A percentile compares a stretch with the other conserved stretches of the same genome.
Evolutionary conservation across 176 grass and related monocot genomes (phyloP).

Genomic region (Triticum aestivum): IWGSC_CS_RefSeq_v2.1 NC_057808.1:101001573-101002072

Average conservation of each 20-base stretch:
- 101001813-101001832: neutral
- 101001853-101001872: neutral
- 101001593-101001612: conserved; percentile 14
- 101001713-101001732: neutral
- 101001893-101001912: neutral
- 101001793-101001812: neutral
- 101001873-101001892: neutral
- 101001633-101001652: neutral
- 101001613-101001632: neutral
- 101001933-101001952: neutral
- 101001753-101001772: neutral
- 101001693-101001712: neutral
- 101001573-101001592: conserved; percentile 1
- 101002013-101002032: no score
- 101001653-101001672: neutral
- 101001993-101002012: no score
- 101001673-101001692: neutral
- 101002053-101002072: no score
- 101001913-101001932: neutral
- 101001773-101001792: neutral
- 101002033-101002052: no score
- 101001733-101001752: neutral
- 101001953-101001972: neutral
- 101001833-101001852: neutral
- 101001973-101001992: neutral